A percentile compares a stretch with the other conserved stretches of the same genome.
These are phyloP conservation scores for Magnolia changhungtana DNA, from an alignment of 164 flowering plant genomes.

Conservation along the genomic window DNA sequence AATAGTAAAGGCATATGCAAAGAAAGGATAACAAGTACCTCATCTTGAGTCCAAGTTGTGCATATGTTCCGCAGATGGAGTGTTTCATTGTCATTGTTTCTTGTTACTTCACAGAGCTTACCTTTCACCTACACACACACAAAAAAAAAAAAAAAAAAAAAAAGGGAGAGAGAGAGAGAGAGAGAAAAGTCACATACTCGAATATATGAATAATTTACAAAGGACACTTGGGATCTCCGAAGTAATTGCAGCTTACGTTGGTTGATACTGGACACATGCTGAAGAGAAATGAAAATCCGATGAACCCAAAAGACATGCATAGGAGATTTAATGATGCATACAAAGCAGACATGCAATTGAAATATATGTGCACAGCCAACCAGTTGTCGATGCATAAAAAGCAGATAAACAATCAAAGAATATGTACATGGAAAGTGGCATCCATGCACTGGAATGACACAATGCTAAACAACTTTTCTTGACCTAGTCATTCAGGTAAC, in stretches of 20 bases:
- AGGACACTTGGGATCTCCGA: neutral
- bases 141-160: no score
- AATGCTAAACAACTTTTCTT: neutral
- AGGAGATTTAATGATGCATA: neutral
- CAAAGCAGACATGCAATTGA: neutral
- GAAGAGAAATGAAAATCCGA: neutral
- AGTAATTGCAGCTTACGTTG: neutral
- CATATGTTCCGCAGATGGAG: slow-evolving; percentile 31
- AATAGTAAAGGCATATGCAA: neutral
- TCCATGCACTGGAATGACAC: neutral
- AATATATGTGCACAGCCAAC: no score
- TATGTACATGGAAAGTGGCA: neutral
- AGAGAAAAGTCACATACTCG: neutral
- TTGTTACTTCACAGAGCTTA: slow-evolving; percentile 27
- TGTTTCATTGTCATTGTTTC: slow-evolving; percentile 29
- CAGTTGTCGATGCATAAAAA: neutral
- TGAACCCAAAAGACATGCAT: neutral
- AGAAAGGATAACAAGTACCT: slow-evolving; percentile 7
- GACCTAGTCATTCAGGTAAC: neutral
- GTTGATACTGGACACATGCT: neutral
- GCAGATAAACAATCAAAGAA: neutral
- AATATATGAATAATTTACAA: neutral
- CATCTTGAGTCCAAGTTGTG: slow-evolving; percentile 30
- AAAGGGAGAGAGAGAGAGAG: no score
- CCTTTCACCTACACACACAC: slow-evolving; percentile 24